Base-by-base conservation (phyloP, 495 filamentous ascomycete genomes). In the Penicillium lagena region DNA sequence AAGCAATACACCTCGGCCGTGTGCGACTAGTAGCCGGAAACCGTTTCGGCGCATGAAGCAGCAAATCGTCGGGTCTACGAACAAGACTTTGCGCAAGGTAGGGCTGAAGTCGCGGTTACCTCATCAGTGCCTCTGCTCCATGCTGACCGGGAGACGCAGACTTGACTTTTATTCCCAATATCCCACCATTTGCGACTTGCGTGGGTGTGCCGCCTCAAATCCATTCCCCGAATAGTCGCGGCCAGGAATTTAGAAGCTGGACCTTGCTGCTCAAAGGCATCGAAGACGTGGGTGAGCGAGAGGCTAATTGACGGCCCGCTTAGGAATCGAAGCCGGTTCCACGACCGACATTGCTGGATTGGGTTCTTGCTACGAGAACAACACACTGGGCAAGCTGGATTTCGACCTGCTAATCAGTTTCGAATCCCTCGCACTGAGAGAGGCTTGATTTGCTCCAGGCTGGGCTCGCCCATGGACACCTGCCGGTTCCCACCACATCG, bases 311-410 rank as follows among this genome's bases (percentile, higher is more conserved):
- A 45, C 56, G 28, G 52, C 42, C 45, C 47, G 30, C 49, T 48
- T 55, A 49, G 39, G 45, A 61, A 53, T 59, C 46, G 35, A 39
- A 39, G 43, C 49, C 46, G 54, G 55, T 58, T 56, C 43, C 57
- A 58, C 54, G 54, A 44, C 47, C 47, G 39, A 52, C 57, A 29
- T 53, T 56, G 56, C 55, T 61, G 58, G 58, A 55, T 55, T 61
- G 58, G 52, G 58, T 40, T 45, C 48, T 43, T 46, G 47, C 44
- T 60, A 46, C 49, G 42, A 51, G 22, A 22, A 22, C 22, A 22
- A 22, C 22, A 22, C 22, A 22, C 22, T 22, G 22, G 22, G 40
- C 31, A 46, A 55, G 52, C 42, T 49, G 46, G 45, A 54, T 22
- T 54, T 55, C 29, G 35, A 49, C 47, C 52, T 46, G 37, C 42